phyloP scores from a whole-genome alignment of 805 yeast genomes.

The Lachancea kluyveri region DNA sequence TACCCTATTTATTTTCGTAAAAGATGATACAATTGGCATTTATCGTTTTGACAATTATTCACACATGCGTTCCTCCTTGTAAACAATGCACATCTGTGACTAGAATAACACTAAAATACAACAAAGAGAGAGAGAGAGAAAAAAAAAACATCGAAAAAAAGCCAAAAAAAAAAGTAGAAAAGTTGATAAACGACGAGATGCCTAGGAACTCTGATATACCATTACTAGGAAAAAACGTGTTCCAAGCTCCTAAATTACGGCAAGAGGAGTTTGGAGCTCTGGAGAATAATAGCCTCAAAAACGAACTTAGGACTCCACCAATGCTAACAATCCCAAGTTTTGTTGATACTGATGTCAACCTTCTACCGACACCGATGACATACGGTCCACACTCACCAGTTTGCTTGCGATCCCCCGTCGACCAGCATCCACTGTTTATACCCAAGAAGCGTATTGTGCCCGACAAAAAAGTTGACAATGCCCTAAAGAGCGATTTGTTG shows the following conservation, averaged over 20 bases:
- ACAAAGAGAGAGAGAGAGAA: no score
- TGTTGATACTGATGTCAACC: conserved; percentile 18
- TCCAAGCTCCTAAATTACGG: conserved; percentile 15
- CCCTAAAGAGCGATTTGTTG: no score
- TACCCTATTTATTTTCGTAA: no score
- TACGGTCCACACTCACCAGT: conserved; percentile 22
- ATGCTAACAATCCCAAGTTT: conserved; percentile 18
- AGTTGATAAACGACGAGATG: background rate
- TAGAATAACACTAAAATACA: no score
- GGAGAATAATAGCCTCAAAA: conserved; percentile 2
- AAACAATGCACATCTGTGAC: no score
- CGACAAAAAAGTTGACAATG: no score
- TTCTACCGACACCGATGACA: conserved; percentile 29
- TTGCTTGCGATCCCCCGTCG: conserved; percentile 14
- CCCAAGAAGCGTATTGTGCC: conserved; percentile 17
- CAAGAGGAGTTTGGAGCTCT: conserved; percentile 17
- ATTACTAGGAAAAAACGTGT: conserved; percentile 1
- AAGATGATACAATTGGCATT: no score
- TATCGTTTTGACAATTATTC: no score
- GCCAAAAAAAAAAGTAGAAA: no score
- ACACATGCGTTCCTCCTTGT: no score
- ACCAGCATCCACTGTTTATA: conserved; percentile 10
- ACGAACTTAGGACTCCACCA: conserved; percentile 20
- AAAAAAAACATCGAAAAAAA: no score
- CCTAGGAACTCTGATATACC: background rate